Base-by-base conservation (phyloP, 768 basidiomycete species). In the Hericium rajendrae region DNA sequence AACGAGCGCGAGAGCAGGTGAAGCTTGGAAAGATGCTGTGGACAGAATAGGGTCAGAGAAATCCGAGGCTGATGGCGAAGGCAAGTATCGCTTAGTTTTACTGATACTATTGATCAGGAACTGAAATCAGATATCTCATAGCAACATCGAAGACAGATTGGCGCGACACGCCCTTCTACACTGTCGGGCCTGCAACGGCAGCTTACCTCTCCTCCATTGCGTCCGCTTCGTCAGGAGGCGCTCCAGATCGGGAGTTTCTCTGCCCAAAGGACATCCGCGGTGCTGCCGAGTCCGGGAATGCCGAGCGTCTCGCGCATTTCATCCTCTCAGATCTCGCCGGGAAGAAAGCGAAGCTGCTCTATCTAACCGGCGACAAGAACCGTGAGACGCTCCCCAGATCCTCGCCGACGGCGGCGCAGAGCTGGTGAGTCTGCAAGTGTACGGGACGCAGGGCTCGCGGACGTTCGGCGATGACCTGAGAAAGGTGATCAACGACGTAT, bases 301-400 rank as follows among this genome's bases (percentile, higher is more conserved):
- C 80, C n/a, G 84, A 84, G 63, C 72, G 76, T 39, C 81, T 91
- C 12, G 88, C 82, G 0, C 71, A 68, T 15, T 87, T 82, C 64
- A 88, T 93, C 59, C 63, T 86, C 48, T 49, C 60, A 0, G 74
- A 78, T 53, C 52, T 68, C 0, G 39, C 65, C 1, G 57, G 2
- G 61, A 67, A 0, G 73, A 56, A 56, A 63, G 59, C 5, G 12
- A 74, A 66, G 32, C 65, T 94, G 51, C 68, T 94, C 6, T 92
- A 91, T 66, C 76, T 95, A 9, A 89, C 84, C 11, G 91, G 91
- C 20, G 92, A 94, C 76, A 94, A 93, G 74, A 91, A 89, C 58
- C 75, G 81, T 16, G 88, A 91, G 60, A 84, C 80, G 0, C 69
- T 2, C 71, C 80, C 0, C 71, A 60, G 15, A 74, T 84, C 9